These are phyloP conservation scores for Dichotomocladium elegans DNA, from an alignment of 371 early-diverging fungal genomes.

Conservation along the genomic window DNA sequence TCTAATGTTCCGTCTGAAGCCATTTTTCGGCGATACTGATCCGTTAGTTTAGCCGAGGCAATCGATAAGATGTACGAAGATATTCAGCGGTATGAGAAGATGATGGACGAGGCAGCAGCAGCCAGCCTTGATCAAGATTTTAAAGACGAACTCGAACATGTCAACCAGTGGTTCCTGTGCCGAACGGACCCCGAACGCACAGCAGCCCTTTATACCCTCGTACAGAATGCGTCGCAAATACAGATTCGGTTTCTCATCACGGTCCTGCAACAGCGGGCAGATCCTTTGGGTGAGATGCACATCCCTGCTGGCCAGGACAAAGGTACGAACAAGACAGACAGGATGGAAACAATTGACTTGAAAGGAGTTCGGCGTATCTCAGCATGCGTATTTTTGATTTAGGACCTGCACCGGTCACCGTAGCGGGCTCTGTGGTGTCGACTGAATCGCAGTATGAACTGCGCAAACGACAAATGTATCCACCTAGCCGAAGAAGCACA, in stretches of 20 bases:
- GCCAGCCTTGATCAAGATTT: slow-evolving; percentile 90
- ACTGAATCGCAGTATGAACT: slow-evolving; percentile 35
- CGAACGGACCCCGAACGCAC: slow-evolving; percentile 91
- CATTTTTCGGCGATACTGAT: background rate
- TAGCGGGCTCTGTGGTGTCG: slow-evolving; percentile 31
- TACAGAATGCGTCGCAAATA: slow-evolving; percentile 88
- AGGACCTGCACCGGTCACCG: slow-evolving; percentile 7
- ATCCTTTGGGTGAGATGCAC: slow-evolving; percentile 54
- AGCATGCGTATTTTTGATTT: background rate
- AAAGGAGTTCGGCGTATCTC: too few relatives aligned
- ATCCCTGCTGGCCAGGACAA: slow-evolving; percentile 61
- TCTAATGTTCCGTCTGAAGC: too few relatives aligned
- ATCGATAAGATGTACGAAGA: slow-evolving; percentile 93
- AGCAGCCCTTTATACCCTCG: slow-evolving; percentile 84
- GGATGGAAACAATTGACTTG: too few relatives aligned
- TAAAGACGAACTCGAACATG: slow-evolving; percentile 89
- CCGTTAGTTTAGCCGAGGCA: slow-evolving; percentile 53
- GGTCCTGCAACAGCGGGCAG: slow-evolving; percentile 87
- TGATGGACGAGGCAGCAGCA: slow-evolving; percentile 93
- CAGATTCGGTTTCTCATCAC: slow-evolving; percentile 93
- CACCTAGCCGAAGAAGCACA: slow-evolving; percentile 17
- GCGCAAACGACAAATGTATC: slow-evolving; percentile 32
- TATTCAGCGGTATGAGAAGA: slow-evolving; percentile 86
- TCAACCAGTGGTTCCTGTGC: slow-evolving; percentile 94
- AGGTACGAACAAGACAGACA: slow-evolving; percentile 24